phyloP scores from a whole-genome alignment of 768 basidiomycete species.

The Galerina sulciceps region DNA sequence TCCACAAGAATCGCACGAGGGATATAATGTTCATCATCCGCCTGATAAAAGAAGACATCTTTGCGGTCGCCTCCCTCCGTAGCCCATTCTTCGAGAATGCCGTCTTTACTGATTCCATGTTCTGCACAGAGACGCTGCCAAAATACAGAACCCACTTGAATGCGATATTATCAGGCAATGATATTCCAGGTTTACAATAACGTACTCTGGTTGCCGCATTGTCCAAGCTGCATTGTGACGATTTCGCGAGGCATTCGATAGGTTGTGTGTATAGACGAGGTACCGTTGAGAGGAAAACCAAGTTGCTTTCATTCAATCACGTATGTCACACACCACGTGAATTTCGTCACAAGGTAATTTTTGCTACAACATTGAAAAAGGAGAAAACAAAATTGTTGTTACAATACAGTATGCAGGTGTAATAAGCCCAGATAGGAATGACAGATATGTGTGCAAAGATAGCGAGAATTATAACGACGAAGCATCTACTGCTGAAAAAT shows the following conservation, averaged over 20 bases:
- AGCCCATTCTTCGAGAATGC: constrained; percentile 96
- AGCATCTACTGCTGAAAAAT: constrained; percentile 79
- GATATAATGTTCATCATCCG: constrained; percentile 99
- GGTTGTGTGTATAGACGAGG: too few relatives aligned
- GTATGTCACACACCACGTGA: too few relatives aligned
- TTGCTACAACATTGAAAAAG: not conserved
- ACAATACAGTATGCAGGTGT: constrained; percentile 85
- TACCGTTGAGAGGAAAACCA: too few relatives aligned
- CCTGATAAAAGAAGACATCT: constrained; percentile 99
- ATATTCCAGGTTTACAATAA: constrained; percentile 14
- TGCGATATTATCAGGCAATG: not conserved
- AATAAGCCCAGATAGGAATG: constrained; percentile 64
- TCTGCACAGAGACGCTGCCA: constrained; percentile 99
- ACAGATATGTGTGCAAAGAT: constrained; percentile 83
- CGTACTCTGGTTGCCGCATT: constrained; percentile 92
- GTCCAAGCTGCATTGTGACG: constrained; percentile 58
- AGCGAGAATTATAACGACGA: constrained; percentile 69
- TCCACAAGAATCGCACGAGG: constrained; percentile 96
- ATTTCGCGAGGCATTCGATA: constrained; percentile 14
- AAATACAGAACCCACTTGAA: constrained; percentile 91
- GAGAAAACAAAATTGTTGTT: constrained; percentile 59
- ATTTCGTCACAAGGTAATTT: constrained; percentile 45
- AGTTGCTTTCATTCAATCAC: not conserved
- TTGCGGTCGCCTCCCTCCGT: constrained; percentile 95
- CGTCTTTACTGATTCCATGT: constrained; percentile 96